Evolutionary conservation across 345 rosid species (phyloP).

Genomic region (Hevea brasiliensis): DNA sequence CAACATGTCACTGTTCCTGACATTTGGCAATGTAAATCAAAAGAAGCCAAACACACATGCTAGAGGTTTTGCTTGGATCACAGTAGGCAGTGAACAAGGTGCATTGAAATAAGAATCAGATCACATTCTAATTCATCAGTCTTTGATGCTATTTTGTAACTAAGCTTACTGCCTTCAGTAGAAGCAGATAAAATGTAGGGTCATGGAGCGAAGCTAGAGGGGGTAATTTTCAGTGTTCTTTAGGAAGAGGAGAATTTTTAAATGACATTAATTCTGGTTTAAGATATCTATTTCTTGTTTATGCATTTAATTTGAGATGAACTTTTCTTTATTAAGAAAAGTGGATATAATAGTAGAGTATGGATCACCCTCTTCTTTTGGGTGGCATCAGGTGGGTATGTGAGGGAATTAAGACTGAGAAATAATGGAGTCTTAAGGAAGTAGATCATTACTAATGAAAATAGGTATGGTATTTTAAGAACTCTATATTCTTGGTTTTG

Average conservation of each 20-base stretch:
- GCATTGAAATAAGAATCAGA: not conserved
- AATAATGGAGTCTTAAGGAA: slow-evolving; percentile 1
- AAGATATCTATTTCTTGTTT: not conserved
- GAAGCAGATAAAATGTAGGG: not conserved
- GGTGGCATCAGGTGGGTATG: not conserved
- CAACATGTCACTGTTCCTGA: not conserved
- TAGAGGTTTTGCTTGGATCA: not conserved
- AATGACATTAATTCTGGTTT: not conserved
- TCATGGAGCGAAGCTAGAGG: not conserved
- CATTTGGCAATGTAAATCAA: not conserved
- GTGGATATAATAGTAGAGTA: not conserved
- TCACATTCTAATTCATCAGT: not conserved
- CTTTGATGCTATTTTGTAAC: not conserved
- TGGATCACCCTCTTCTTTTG: not conserved
- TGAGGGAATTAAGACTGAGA: not conserved
- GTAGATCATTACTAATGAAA: not conserved
- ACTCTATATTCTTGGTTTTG: not conserved
- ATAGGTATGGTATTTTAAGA: not conserved
- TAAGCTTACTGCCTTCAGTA: not conserved
- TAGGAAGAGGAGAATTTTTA: not conserved
- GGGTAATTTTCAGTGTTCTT: not conserved
- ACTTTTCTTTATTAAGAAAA: not conserved
- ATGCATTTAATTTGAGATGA: not conserved
- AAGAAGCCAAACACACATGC: not conserved
- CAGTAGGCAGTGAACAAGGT: not conserved